Evolutionary conservation across 805 yeast genomes (phyloP), one percentile per base, ranked within the genome.

Genomic region (Schizosaccharomyces japonicus): DNA sequence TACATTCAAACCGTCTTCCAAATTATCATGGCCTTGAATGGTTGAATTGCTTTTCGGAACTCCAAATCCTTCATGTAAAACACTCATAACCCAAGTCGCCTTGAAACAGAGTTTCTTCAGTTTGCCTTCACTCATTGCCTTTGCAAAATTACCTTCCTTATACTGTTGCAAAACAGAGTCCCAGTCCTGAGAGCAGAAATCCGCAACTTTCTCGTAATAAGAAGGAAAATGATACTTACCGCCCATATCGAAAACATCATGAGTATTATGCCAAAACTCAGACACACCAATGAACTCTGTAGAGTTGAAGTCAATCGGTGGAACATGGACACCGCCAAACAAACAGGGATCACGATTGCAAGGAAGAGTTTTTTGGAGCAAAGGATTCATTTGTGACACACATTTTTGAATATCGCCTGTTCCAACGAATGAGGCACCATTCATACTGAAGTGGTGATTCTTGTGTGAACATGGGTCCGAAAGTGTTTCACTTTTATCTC

Each of bases 271-370:
- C 95, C 96, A 90, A 63, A 83, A 90, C 61, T 90, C 98, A 5
- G 94, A 81, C 21, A 87, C 78, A 0, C 98, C 98, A 27, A 90
- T 79, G 61, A 90, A 85, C 56, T 75, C 79, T 56, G 83, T 93
- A 45, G 68, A 68, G 11, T 70, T 68, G 57, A 82, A 83, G 62
- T 85, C 83, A 51, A 90, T 73, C 28, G 69, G 72, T 3, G 98
- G 98, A 0, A 84, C 94, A 63, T 87, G 95, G 13, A 83, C 83
- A 29, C 96, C 98, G 61, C 85, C 84, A 60, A 90, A 90, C 29
- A 87, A 63, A 61, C 98, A 90, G 1, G 95, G 96, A 32, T 74
- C 76, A 50, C 82, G 94, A 23, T 64, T 65, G 61, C 98, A 90
- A 0, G 94, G 92, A 33, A 78, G 57, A 53, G 80, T 77, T 52